Evolutionary conservation across 495 filamentous ascomycete species (phyloP).

Genomic region (Xylaria longipes): DNA sequence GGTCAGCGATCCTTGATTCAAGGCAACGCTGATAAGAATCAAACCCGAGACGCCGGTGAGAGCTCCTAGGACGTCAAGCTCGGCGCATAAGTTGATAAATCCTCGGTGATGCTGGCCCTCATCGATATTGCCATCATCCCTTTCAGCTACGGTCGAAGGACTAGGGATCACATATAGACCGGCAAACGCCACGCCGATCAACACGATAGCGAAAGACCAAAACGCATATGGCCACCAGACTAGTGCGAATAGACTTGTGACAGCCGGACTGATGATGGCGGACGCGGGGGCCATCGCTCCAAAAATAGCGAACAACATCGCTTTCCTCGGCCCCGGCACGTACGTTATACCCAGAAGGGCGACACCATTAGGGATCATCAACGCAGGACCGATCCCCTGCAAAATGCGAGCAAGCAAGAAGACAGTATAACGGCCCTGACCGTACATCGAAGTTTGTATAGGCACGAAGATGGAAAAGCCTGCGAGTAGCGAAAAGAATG

Average conservation of each 20-base stretch:
- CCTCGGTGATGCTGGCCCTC: neutral
- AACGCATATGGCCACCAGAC: conserved; percentile 74
- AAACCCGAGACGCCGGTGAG: conserved; percentile 61
- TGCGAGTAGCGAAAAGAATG: conserved; percentile 66
- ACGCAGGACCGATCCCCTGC: conserved; percentile 67
- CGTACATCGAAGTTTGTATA: conserved; percentile 49
- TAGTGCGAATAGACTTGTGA: conserved; percentile 60
- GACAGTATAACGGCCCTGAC: conserved; percentile 48
- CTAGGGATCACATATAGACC: conserved; percentile 60
- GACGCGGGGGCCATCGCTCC: conserved; percentile 69
- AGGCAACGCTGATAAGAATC: conserved; percentile 64
- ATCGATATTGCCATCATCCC: conserved; percentile 19
- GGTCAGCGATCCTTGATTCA: conserved; percentile 66
- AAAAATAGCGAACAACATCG: conserved; percentile 70
- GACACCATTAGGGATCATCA: conserved; percentile 67
- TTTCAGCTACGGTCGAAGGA: conserved; percentile 46
- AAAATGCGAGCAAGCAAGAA: conserved; percentile 67
- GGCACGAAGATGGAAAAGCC: conserved; percentile 54
- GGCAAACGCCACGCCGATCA: conserved; percentile 48
- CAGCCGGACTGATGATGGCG: conserved; percentile 56
- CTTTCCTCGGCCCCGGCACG: conserved; percentile 60
- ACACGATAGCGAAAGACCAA: conserved; percentile 59
- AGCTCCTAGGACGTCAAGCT: conserved; percentile 61
- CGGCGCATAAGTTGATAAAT: conserved; percentile 33
- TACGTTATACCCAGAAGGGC: conserved; percentile 67